Percentiles rank a stretch among this genome's conserved stretches.
Conservation (phyloP, 176 grass and related monocot species). For the Avena insularis region DNA sequence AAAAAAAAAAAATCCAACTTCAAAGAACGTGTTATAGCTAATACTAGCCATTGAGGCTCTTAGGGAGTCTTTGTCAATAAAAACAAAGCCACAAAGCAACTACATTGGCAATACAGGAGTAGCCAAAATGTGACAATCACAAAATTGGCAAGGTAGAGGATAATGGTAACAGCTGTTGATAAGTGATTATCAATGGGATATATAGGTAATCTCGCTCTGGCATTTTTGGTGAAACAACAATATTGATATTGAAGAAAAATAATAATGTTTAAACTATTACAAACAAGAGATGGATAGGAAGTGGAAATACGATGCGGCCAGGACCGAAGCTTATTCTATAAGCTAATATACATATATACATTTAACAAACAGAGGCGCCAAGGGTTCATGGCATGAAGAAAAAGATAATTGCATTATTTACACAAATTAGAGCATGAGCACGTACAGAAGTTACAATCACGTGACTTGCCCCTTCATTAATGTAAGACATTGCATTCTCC, state of each 20-base stretch:
- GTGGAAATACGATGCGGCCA: not conserved
- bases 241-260: not conserved
- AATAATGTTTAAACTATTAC: not conserved
- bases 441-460: conserved; percentile 94
- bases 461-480: conserved; percentile 94
- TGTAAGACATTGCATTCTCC: conserved; percentile 77
- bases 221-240: not conserved
- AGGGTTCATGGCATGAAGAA: conserved; percentile 8
- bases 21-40: not conserved
- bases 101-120: not conserved
- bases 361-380: not conserved
- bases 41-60: not conserved
- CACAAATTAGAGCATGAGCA: conserved; percentile 39
- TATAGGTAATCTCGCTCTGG: not conserved
- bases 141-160: not conserved
- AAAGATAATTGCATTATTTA: conserved; percentile 20
- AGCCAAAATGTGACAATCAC: not conserved
- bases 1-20: not conserved
- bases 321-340: not conserved
- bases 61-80: not conserved
- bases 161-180: not conserved
- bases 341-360: not conserved
- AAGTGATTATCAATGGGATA: not conserved
- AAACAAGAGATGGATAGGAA: not conserved
- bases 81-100: not conserved